Percentiles rank a stretch among this genome's conserved stretches.
phyloP scores from a whole-genome alignment of 176 grass and related monocot genomes.

The Rhynchospora tenuis region DNA sequence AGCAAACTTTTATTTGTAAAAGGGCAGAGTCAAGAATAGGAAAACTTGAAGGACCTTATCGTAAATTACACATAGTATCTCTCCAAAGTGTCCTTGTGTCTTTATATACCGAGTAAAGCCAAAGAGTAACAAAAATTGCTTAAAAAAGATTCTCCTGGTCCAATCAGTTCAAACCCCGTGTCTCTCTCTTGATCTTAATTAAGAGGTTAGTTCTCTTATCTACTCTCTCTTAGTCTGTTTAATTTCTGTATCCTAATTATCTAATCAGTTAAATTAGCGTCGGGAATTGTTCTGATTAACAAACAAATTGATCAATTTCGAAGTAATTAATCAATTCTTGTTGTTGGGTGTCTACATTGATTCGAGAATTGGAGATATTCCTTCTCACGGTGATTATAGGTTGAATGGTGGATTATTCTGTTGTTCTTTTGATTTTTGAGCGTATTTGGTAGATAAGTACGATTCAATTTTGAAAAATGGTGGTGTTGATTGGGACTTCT shows the following conservation, averaged over 20 bases:
- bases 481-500: not conserved
- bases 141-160: not conserved
- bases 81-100: not conserved
- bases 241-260: not conserved
- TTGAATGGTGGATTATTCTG: not conserved
- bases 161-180: not conserved
- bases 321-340: not conserved
- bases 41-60: not conserved
- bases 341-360: not conserved
- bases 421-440: not conserved
- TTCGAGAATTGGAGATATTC: not conserved
- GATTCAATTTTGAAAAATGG: not conserved
- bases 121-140: not conserved
- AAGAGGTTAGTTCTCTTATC: slow-evolving; percentile 7
- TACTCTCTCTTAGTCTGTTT: not conserved
- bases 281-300: not conserved
- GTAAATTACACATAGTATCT: not conserved
- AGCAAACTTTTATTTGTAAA: not conserved
- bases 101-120: too few species aligned
- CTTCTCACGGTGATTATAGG: not conserved
- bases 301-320: not conserved
- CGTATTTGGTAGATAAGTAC: not conserved
- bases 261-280: not conserved
- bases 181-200: not conserved
- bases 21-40: not conserved